phyloP scores from a whole-genome alignment of 305 asterid genomes.

The Plantago lanceolata region DNA sequence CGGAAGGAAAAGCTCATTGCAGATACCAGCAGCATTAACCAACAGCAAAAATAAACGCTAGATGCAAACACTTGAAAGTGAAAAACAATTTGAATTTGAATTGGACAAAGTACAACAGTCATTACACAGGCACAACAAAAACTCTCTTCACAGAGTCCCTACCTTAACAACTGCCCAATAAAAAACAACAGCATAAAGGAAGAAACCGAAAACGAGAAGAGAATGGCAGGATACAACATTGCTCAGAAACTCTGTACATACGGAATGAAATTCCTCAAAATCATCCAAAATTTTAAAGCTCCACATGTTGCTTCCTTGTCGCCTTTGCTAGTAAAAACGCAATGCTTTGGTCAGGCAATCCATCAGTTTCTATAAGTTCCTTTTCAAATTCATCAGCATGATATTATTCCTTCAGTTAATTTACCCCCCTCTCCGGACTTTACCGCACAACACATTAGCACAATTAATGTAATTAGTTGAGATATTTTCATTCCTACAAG shows the following conservation, averaged over 20 bases:
- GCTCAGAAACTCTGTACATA: conserved; percentile 41
- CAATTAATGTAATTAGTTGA: conserved; percentile 42
- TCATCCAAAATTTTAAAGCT: conserved; percentile 69
- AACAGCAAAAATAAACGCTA: neutral
- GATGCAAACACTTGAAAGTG: neutral
- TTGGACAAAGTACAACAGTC: neutral
- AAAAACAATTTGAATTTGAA: neutral
- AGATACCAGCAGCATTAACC: neutral
- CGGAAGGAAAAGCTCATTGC: neutral
- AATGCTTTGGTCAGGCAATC: conserved; percentile 40
- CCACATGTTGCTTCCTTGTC: conserved; percentile 43
- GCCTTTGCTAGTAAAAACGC: conserved; percentile 23
- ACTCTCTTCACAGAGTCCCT: neutral
- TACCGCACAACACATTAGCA: conserved; percentile 52
- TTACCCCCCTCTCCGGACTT: conserved; percentile 24
- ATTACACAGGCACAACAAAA: neutral
- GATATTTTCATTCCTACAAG: conserved; percentile 40
- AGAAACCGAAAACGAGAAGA: conserved; percentile 38
- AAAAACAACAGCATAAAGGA: conserved; percentile 30
- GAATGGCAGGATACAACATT: conserved; percentile 25
- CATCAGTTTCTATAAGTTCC: conserved; percentile 33
- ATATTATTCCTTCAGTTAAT: conserved; percentile 24
- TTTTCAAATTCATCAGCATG: conserved; percentile 30
- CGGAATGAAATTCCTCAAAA: conserved; percentile 18
- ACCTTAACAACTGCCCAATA: conserved; percentile 29